Evolutionary conservation across 306 rosid genomes (phyloP), one percentile per base, ranked within the genome.

Genomic region (Sophora flavescens): DNA sequence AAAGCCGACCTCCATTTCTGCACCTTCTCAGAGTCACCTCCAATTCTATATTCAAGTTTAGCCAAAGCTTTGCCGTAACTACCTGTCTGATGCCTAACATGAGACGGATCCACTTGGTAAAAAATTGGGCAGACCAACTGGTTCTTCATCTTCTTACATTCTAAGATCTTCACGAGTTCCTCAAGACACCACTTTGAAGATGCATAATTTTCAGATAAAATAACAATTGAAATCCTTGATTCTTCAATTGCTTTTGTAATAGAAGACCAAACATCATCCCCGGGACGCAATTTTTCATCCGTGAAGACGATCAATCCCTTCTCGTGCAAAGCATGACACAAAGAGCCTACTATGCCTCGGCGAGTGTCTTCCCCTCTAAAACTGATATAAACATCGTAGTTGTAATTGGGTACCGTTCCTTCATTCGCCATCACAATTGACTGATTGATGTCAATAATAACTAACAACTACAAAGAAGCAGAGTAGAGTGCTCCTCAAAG

Each of bases 91-190:
- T 32, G 48, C 18, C 81, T 68, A 13, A 68, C 10, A 17, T 45
- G 16, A 0, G 80, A 7, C 0, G 80, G 80, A 0, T 18, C 32
- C 16, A 75, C 64, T 18, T 63, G n/a, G 53, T 67, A 68, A 45
- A 67, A 77, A 9, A 77, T 30, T 8, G 81, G 81, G 62, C 62
- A 77, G 57, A 77, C 69, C 6, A 44, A 13, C 2, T 77, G 69
- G 2, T 57, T 68, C 1, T 32, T 58, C 0, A 0, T 6, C 32
- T 45, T 33, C 69, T 6, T 47, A 3, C 22, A 3, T 42, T 44
- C 51, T 8, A 75, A 39, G 9, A 75, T 64, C 7, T 3, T 22
- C 4, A 32, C 17, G 32, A 78, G 77, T 42, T 78, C 78, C 4
- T 71, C 78, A 30, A 63, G 74, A 16, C 68, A 63, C 18, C 14